Percentiles rank a stretch among this genome's conserved stretches.
These are phyloP conservation scores for Passiflora organensis DNA, from an alignment of 345 rosid genomes.

Conservation along the genomic window DNA sequence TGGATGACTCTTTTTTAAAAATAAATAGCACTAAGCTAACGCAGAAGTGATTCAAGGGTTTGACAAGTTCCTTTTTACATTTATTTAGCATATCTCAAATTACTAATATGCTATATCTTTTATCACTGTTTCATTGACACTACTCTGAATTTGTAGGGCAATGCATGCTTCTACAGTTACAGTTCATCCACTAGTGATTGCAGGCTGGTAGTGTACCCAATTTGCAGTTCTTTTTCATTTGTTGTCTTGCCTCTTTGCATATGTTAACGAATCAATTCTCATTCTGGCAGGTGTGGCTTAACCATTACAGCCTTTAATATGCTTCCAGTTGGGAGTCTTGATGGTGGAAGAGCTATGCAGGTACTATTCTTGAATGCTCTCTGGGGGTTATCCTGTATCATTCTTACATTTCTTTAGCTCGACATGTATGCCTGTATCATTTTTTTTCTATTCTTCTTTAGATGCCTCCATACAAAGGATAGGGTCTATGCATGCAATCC, in stretches of 20 bases:
- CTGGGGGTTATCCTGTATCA: too few relatives aligned
- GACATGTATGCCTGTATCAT: neutral
- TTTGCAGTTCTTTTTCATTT: constrained; percentile 14
- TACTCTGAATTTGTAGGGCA: constrained; percentile 47
- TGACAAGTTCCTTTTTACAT: constrained; percentile 5
- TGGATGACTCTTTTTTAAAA: constrained; percentile 11
- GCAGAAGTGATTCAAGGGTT: constrained; percentile 3
- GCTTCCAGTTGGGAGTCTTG: constrained; percentile 95
- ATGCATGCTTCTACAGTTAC: constrained; percentile 83
- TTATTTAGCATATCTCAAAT: constrained; percentile 9
- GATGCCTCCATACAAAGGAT: too few relatives aligned
- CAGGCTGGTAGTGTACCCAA: constrained; percentile 70
- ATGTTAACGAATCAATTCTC: constrained; percentile 18
- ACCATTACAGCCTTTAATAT: constrained; percentile 86
- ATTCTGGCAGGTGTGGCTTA: constrained; percentile 79
- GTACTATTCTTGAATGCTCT: constrained; percentile 20
- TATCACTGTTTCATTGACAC: constrained; percentile 5
- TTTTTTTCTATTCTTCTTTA: too few relatives aligned
- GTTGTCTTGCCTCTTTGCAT: neutral
- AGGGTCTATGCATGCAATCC: too few relatives aligned
- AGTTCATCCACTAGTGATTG: constrained; percentile 89
- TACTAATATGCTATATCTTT: constrained; percentile 5
- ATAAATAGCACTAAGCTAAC: neutral
- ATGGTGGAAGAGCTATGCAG: constrained; percentile 97
- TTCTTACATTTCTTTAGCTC: neutral